These are phyloP conservation scores for Macrolepiota dolichaula DNA, from an alignment of 768 basidiomycete genomes.

Conservation along the genomic window DNA sequence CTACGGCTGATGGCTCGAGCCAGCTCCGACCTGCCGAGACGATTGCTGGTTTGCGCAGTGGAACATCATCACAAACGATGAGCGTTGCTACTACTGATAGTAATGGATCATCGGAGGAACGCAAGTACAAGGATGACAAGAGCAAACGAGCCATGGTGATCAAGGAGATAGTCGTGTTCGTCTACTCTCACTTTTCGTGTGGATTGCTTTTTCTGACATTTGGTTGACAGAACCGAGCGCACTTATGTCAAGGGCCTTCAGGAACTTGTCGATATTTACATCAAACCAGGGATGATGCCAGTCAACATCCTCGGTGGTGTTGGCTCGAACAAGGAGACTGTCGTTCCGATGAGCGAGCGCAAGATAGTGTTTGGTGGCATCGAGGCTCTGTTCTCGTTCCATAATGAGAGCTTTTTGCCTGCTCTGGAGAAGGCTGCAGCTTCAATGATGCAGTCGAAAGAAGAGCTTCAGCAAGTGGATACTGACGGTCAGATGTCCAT, in stretches of 20 bases:
- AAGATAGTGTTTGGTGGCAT: conserved; percentile 90
- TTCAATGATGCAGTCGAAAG: conserved; percentile 53
- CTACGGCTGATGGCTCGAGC: conserved; percentile 38
- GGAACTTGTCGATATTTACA: conserved; percentile 93
- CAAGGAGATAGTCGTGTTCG: conserved; percentile 88
- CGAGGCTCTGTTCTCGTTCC: conserved; percentile 88
- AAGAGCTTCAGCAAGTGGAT: conserved; percentile 51
- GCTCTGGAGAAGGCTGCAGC: conserved; percentile 78
- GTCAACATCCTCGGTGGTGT: conserved; percentile 70
- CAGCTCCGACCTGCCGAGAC: conserved; percentile 67
- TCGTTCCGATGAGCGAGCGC: conserved; percentile 82
- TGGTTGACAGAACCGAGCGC: conserved; percentile 72
- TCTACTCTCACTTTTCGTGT: conserved; percentile 16
- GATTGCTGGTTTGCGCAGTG: conserved; percentile 58
- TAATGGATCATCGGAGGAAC: conserved; percentile 69
- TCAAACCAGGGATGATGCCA: conserved; percentile 74
- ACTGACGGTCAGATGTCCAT: conserved; percentile 71
- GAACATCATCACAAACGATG: conserved; percentile 57
- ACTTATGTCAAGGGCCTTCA: conserved; percentile 94
- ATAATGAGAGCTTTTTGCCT: conserved; percentile 89
- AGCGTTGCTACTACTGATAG: conserved; percentile 79
- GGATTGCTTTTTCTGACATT: conserved; percentile 2
- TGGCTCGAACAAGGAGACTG: conserved; percentile 73
- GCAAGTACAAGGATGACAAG: conserved; percentile 91
- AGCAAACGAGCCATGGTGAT: conserved; percentile 79